These are phyloP conservation scores for Onygenales sp. DNA, from an alignment of 2,329 filamentous ascomycete genomes.

Conservation along the genomic window DNA sequence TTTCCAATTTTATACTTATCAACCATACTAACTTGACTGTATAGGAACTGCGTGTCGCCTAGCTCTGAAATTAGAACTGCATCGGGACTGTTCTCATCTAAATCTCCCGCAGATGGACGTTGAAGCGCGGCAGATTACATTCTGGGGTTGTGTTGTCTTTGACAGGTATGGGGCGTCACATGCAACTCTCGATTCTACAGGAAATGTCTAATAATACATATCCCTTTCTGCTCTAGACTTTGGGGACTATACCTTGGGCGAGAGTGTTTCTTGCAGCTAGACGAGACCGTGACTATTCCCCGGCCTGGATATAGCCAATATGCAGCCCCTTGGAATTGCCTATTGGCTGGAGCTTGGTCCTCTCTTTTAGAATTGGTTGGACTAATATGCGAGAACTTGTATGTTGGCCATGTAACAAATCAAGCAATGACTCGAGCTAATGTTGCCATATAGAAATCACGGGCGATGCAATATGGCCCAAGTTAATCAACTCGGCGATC, in stretches of 20 bases:
- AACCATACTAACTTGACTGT: neutral
- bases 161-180: conserved; percentile 3
- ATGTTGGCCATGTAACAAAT: neutral
- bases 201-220: neutral
- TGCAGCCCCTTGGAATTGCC: conserved; percentile 3
- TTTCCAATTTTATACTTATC: neutral
- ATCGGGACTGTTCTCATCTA: conserved; percentile 7
- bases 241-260: conserved; percentile 14
- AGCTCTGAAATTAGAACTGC: conserved; percentile 12
- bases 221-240: neutral
- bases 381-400: conserved; percentile 11
- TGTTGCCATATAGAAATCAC: neutral
- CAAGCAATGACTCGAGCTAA: neutral
- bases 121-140: conserved; percentile 9
- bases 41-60: conserved; percentile 10
- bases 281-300: conserved; percentile 6
- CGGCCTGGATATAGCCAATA: neutral
- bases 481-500: conserved; percentile 7
- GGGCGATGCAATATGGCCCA: conserved; percentile 2
- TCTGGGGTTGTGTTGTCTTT: conserved; percentile 12
- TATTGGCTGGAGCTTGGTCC: conserved; percentile 10
- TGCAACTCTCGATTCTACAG: neutral
- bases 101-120: conserved; percentile 7
- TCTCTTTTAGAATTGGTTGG: conserved; percentile 8
- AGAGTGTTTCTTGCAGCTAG: conserved; percentile 7